phyloP scores from a whole-genome alignment of 345 rosid species.

The Kernera saxatilis region DNA sequence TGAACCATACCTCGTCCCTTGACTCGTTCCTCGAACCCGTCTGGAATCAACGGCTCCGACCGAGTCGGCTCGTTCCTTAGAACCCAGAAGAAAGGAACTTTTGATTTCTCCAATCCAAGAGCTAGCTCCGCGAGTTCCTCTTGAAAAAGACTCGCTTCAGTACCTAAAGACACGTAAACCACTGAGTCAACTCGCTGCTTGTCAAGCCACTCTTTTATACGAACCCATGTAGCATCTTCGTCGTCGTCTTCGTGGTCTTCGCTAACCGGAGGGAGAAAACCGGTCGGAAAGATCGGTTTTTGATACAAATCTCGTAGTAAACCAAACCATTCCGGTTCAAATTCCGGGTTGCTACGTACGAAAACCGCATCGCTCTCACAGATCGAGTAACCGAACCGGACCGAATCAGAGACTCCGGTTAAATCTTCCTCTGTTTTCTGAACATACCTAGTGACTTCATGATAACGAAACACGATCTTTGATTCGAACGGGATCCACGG shows the following conservation, averaged over 20 bases:
- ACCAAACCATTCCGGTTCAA: conserved; percentile 52
- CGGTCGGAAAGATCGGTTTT: conserved; percentile 42
- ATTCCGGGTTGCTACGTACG: conserved; percentile 37
- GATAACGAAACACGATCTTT: conserved; percentile 32
- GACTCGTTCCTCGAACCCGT: conserved; percentile 31
- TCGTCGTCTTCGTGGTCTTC: background rate
- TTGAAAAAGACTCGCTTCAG: conserved; percentile 31
- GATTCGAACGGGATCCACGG: conserved; percentile 43
- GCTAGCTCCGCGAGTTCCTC: conserved; percentile 38
- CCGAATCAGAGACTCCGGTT: conserved; percentile 35
- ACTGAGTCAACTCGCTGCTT: conserved; percentile 35
- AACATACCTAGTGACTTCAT: conserved; percentile 37
- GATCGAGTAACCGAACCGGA: conserved; percentile 37
- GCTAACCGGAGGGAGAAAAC: conserved; percentile 38
- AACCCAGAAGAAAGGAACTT: conserved; percentile 44
- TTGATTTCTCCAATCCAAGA: conserved; percentile 43
- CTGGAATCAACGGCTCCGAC: conserved; percentile 11
- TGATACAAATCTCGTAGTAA: conserved; percentile 27
- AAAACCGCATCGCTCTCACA: conserved; percentile 35
- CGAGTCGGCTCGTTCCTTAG: conserved; percentile 27
- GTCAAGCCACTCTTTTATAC: conserved; percentile 37
- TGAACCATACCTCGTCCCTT: conserved; percentile 28
- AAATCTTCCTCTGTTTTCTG: conserved; percentile 39
- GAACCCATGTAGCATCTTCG: conserved; percentile 23
- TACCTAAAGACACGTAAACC: conserved; percentile 46